phyloP scores from a whole-genome alignment of 441 rosid genomes.

The Cnidoscolus chayamansa region DNA sequence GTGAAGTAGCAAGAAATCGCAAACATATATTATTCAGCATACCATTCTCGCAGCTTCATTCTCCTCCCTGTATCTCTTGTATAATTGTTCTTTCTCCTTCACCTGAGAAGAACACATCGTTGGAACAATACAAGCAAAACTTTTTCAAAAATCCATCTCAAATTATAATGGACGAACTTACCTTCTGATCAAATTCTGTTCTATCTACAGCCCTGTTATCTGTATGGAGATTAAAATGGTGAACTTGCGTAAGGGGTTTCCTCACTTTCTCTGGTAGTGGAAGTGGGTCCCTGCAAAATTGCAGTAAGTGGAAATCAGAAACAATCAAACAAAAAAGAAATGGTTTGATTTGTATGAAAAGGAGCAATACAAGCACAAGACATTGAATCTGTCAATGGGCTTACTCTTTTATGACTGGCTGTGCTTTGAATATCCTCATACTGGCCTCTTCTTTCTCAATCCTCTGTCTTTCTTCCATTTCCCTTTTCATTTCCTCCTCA shows the following conservation, averaged over 20 bases:
- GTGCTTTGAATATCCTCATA: constrained; percentile 78
- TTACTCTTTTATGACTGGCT: constrained; percentile 72
- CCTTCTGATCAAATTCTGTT: constrained; percentile 93
- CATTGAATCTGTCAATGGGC: constrained; percentile 10
- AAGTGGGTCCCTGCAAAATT: constrained; percentile 68
- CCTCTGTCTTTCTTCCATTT: constrained; percentile 69
- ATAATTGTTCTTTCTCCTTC: constrained; percentile 76
- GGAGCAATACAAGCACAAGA: neutral
- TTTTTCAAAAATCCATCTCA: neutral
- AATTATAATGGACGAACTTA: constrained; percentile 11
- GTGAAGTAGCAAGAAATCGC: too few relatives aligned
- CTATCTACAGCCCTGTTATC: constrained; percentile 71
- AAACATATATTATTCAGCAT: neutral
- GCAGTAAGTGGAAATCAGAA: neutral
- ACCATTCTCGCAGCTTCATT: constrained; percentile 84
- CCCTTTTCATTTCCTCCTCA: constrained; percentile 82
- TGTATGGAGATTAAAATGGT: constrained; percentile 67
- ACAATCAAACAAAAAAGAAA: too few relatives aligned
- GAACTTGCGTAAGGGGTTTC: constrained; percentile 79
- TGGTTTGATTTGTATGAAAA: neutral
- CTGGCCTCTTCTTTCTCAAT: constrained; percentile 72
- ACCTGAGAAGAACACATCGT: constrained; percentile 43
- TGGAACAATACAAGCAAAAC: neutral
- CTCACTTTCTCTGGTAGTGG: constrained; percentile 84
- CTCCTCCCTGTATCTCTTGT: constrained; percentile 93